These are phyloP conservation scores for Vishniacozyma victoriae DNA, from an alignment of 768 basidiomycete species.

Conservation along the genomic window DNA sequence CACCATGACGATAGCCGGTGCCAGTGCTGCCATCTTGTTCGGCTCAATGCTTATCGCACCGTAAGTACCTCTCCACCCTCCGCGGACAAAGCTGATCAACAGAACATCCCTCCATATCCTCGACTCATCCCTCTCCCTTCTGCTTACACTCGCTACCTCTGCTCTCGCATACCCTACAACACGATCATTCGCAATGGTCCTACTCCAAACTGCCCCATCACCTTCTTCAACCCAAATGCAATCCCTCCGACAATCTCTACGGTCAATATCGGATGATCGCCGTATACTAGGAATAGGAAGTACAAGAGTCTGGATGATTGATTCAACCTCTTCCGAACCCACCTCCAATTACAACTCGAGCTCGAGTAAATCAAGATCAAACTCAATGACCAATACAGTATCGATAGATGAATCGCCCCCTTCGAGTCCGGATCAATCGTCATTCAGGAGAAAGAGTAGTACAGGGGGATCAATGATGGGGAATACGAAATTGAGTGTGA, in stretches of 20 bases:
- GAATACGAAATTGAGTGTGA: slow-evolving; percentile 18
- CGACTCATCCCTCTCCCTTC: slow-evolving; percentile 78
- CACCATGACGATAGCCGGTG: slow-evolving; percentile 59
- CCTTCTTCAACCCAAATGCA: slow-evolving; percentile 61
- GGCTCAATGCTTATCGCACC: background rate
- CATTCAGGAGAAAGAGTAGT: background rate
- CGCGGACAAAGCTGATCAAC: background rate
- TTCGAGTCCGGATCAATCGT: too few relatives aligned
- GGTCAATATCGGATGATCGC: slow-evolving; percentile 57
- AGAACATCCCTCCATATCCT: slow-evolving; percentile 50
- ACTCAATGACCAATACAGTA: background rate
- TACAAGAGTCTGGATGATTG: slow-evolving; percentile 20
- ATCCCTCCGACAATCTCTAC: slow-evolving; percentile 69
- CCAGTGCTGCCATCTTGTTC: slow-evolving; percentile 55
- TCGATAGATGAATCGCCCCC: background rate
- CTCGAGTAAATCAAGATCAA: background rate
- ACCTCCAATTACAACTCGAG: background rate
- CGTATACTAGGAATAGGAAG: slow-evolving; percentile 35
- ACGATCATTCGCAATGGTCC: slow-evolving; percentile 71
- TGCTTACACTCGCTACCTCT: slow-evolving; percentile 72
- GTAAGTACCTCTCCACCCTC: background rate
- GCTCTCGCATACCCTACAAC: slow-evolving; percentile 79
- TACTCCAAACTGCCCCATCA: slow-evolving; percentile 80
- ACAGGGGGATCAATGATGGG: background rate
- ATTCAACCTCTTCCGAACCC: background rate